Evolutionary conservation across 2,329 filamentous ascomycete genomes (phyloP).

Genomic region (Talaromyces verruculosus): DNA sequence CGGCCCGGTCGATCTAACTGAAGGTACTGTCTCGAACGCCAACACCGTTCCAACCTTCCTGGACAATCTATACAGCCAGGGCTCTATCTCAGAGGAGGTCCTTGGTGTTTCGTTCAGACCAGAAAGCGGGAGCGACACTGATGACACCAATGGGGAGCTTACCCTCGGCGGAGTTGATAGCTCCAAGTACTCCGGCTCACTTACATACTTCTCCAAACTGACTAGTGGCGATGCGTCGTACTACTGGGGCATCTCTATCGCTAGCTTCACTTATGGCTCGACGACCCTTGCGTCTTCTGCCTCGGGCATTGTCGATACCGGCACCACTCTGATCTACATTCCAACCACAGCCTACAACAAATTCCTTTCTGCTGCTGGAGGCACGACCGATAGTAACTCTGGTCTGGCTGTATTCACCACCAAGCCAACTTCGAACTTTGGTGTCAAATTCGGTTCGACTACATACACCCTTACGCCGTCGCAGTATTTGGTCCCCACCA

Average conservation of each 20-base stretch:
- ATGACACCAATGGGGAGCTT: constrained; percentile 16
- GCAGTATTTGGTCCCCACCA: constrained; percentile 13
- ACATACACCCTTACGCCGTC: constrained; percentile 10
- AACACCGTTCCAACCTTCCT: constrained; percentile 15
- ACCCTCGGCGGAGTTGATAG: constrained; percentile 13
- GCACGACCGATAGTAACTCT: constrained; percentile 3
- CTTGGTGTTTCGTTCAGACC: constrained; percentile 14
- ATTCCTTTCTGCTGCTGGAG: constrained; percentile 12
- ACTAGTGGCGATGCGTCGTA: constrained; percentile 6
- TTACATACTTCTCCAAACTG: constrained; percentile 6
- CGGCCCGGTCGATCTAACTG: constrained; percentile 13
- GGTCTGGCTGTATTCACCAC: constrained; percentile 9
- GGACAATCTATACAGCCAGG: constrained; percentile 15
- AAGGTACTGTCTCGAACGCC: constrained; percentile 13
- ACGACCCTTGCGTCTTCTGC: constrained; percentile 12
- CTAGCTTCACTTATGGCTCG: constrained; percentile 12
- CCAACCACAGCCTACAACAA: constrained; percentile 11
- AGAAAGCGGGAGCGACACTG: constrained; percentile 14
- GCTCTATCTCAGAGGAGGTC: constrained; percentile 7
- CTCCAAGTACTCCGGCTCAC: constrained; percentile 11
- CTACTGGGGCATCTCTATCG: constrained; percentile 15
- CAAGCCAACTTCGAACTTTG: constrained; percentile 16
- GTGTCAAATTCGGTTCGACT: constrained; percentile 13
- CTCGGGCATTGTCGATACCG: constrained; percentile 13
- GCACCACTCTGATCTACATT: constrained; percentile 18